A percentile compares a stretch with the other conserved stretches of the same genome.
These are phyloP conservation scores for Trichoderma sp. DNA, from an alignment of 2,329 filamentous ascomycete genomes.

Conservation along the genomic window DNA sequence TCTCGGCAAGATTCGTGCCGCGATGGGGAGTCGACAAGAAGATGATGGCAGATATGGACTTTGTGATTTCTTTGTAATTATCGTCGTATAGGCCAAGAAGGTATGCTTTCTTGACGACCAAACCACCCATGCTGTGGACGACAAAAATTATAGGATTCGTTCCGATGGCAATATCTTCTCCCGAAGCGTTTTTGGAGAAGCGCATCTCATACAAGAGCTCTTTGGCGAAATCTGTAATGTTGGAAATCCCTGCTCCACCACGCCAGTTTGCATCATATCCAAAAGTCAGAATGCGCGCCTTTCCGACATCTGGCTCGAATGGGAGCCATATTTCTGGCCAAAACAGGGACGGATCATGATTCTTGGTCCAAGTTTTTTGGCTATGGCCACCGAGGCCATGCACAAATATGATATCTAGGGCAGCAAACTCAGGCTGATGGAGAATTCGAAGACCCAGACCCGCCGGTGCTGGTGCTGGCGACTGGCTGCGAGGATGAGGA, in stretches of 20 bases:
- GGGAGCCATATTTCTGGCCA: conserved; percentile 23
- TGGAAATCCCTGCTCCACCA: neutral
- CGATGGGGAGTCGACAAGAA: conserved; percentile 18
- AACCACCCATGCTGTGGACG: conserved; percentile 19
- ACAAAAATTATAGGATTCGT: conserved; percentile 11
- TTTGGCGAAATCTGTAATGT: conserved; percentile 11
- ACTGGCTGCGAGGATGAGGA: neutral
- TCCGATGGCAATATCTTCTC: neutral
- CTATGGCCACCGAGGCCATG: conserved; percentile 20
- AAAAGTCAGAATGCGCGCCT: conserved; percentile 7
- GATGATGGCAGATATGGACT: conserved; percentile 6
- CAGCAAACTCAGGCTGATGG: neutral
- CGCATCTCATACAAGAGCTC: conserved; percentile 14
- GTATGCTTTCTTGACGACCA: conserved; percentile 14
- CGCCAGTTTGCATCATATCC: conserved; percentile 23
- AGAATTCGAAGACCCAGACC: neutral
- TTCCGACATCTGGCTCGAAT: conserved; percentile 6
- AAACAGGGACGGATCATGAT: neutral
- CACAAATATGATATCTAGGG: conserved; percentile 19
- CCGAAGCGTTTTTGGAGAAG: conserved; percentile 9
- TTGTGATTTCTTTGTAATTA: neutral
- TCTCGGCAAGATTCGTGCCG: conserved; percentile 7
- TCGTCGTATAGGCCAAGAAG: neutral
- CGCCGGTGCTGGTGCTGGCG: neutral
- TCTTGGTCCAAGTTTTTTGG: conserved; percentile 9